Evolutionary conservation across 2,329 filamentous ascomycete species (phyloP).

Genomic region (Aspergillus proliferans): DNA sequence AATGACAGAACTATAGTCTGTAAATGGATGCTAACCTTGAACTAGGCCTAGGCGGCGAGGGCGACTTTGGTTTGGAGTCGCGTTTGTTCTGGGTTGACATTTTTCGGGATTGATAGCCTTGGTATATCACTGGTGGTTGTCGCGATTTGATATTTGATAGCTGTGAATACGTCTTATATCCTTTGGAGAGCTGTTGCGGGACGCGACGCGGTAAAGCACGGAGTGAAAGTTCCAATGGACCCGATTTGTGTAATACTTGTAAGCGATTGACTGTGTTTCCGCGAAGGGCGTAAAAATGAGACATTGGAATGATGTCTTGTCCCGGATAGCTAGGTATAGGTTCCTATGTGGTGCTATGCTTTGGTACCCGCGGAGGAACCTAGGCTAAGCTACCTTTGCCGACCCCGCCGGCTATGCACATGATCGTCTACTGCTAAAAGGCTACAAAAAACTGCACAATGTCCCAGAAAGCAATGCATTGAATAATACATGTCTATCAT

Average conservation of each 20-base stretch:
- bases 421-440: too few relatives aligned
- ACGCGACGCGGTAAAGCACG: not conserved
- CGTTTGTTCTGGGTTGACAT: slow-evolving; percentile 17
- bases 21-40: slow-evolving; percentile 45
- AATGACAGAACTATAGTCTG: too few relatives aligned
- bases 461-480: slow-evolving; percentile 8
- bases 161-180: too few relatives aligned
- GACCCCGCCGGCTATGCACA: too few relatives aligned
- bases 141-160: too few relatives aligned
- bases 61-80: slow-evolving; percentile 28
- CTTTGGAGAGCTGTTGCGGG: not conserved
- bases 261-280: not conserved
- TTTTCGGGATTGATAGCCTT: slow-evolving; percentile 3
- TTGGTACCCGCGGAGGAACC: too few relatives aligned
- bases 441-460: not conserved
- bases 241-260: not conserved
- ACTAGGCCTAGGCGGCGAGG: slow-evolving; percentile 54
- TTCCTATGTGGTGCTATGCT: too few relatives aligned
- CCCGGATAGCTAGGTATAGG: too few relatives aligned
- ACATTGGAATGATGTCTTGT: not conserved
- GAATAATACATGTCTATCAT: slow-evolving; percentile 7
- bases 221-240: not conserved
- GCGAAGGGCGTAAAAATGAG: too few relatives aligned
- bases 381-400: too few relatives aligned
- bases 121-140: not conserved